Evolutionary conservation across 345 rosid species (phyloP), one percentile per base, ranked within the genome.

Genomic region (Barbarea vulgaris): DNA sequence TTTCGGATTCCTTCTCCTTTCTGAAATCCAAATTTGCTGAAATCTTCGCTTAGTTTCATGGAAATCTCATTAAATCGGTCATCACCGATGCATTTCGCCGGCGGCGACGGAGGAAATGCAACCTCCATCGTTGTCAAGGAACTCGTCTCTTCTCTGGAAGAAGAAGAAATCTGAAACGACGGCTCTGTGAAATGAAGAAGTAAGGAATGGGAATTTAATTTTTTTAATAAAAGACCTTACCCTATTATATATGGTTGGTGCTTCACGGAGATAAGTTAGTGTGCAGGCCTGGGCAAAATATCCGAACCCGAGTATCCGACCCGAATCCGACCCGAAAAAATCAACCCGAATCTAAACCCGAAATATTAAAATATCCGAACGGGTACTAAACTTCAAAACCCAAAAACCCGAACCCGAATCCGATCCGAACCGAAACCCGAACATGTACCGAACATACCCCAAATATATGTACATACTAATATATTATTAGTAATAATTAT

Each of bases 211-310:
- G 47, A 10, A 7, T 56, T 67, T 10, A 28, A 42, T 27, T 25
- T 27, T 3, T 46, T 22, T 50, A 24, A 46, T 36, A 36, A 27
- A 28, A 58, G 27, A 50, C 54, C 17, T 17, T 10, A 27, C 51
- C 25, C n/a, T 75, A n/a, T 37, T 18, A 44, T 69, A 76, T 76
- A 61, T 76, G 57, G 64, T 61, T 76, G 64, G 22, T 60, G 55
- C 31, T 55, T 58, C 73, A 31, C 39, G 22, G 69, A 67, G 73
- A 68, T 68, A 50, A 60, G 21, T 47, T 50, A 34, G n/a, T n/a
- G n/a, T n/a, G n/a, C n/a, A n/a, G n/a, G n/a, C n/a, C n/a, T n/a
- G n/a, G n/a, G n/a, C n/a, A n/a, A n/a, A n/a, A n/a, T n/a, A n/a
- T n/a, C n/a, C n/a, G n/a, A n/a, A n/a, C n/a, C n/a, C n/a, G n/a